A percentile compares a stretch with the other conserved stretches of the same genome.
Conservation (phyloP, 441 rosid species). For the Pelargonium fulgidum region DNA sequence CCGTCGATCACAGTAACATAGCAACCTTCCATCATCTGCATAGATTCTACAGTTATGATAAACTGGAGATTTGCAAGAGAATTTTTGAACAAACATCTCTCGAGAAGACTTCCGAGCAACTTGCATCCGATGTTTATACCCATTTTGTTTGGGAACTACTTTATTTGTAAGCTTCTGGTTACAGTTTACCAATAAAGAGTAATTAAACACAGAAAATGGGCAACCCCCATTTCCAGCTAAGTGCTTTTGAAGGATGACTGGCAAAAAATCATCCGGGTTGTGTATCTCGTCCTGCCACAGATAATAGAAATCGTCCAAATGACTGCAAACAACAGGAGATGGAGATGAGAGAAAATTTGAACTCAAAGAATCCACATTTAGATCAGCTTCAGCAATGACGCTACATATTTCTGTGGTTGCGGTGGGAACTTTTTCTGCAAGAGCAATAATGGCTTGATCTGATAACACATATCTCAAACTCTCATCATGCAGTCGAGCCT, state of each 20-base stretch:
- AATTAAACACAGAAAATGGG: slow-evolving; percentile 60
- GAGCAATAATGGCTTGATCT: slow-evolving; percentile 65
- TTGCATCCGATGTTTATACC: slow-evolving; percentile 45
- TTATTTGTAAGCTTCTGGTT: slow-evolving; percentile 36
- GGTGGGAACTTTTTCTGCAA: slow-evolving; percentile 46
- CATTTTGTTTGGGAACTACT: slow-evolving; percentile 44
- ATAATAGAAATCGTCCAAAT: slow-evolving; percentile 46
- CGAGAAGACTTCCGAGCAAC: slow-evolving; percentile 65
- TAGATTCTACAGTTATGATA: slow-evolving; percentile 91
- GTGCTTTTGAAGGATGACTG: slow-evolving; percentile 51
- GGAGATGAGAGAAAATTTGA: slow-evolving; percentile 47
- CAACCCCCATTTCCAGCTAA: slow-evolving; percentile 70
- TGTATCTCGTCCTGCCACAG: slow-evolving; percentile 38
- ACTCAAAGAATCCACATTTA: slow-evolving; percentile 36
- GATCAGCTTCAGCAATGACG: slow-evolving; percentile 57
- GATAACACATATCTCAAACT: slow-evolving; percentile 73
- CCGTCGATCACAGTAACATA: slow-evolving; percentile 84
- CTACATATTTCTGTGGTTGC: slow-evolving; percentile 39
- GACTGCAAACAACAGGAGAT: slow-evolving; percentile 63
- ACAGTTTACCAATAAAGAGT: slow-evolving; percentile 50
- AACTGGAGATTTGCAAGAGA: slow-evolving; percentile 95
- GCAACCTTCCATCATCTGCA: slow-evolving; percentile 83
- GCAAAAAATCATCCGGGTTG: slow-evolving; percentile 39
- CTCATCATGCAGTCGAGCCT: slow-evolving; percentile 97
- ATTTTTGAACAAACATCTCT: slow-evolving; percentile 73